phyloP scores from a whole-genome alignment of 805 yeast species.

The Saturnispora sekii region DNA sequence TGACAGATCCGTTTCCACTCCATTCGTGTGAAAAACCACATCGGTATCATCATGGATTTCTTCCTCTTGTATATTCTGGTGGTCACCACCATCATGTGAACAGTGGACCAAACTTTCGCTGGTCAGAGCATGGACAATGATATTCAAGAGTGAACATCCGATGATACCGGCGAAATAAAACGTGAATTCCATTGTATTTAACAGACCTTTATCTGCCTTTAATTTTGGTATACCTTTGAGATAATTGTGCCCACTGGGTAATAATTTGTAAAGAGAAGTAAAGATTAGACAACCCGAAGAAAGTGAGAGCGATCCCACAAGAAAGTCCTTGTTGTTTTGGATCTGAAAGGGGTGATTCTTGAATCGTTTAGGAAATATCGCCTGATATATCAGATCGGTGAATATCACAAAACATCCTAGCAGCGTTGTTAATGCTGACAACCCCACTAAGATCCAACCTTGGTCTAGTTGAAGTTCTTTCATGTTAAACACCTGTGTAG shows the following conservation, averaged over 20 bases:
- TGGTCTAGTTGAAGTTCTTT: constrained; percentile 24
- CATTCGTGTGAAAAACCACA: too few relatives aligned
- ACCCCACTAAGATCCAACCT: constrained; percentile 57
- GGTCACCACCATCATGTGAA: constrained; percentile 44
- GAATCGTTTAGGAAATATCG: constrained; percentile 34
- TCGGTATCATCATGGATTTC: constrained; percentile 2
- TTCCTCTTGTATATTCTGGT: constrained; percentile 11
- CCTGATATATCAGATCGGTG: constrained; percentile 43
- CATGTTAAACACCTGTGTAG: too few relatives aligned
- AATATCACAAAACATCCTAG: constrained; percentile 62
- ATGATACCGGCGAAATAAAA: constrained; percentile 43
- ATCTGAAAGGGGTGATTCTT: constrained; percentile 39
- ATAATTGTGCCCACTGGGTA: constrained; percentile 58
- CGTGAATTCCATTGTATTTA: constrained; percentile 36
- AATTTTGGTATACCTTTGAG: constrained; percentile 26
- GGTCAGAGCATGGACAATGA: constrained; percentile 60
- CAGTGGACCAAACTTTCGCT: constrained; percentile 82
- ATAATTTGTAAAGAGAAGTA: constrained; percentile 64
- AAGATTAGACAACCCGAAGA: constrained; percentile 76
- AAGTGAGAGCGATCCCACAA: constrained; percentile 66
- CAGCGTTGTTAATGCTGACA: constrained; percentile 63
- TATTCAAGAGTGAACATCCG: constrained; percentile 51
- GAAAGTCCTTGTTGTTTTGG: constrained; percentile 49
- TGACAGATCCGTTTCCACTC: not conserved
- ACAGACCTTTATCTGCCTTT: constrained; percentile 16